Percentiles rank a stretch among this genome's conserved stretches.
phyloP scores from a whole-genome alignment of 371 early-diverging fungal species.

The Actinomucor elegans region DNA sequence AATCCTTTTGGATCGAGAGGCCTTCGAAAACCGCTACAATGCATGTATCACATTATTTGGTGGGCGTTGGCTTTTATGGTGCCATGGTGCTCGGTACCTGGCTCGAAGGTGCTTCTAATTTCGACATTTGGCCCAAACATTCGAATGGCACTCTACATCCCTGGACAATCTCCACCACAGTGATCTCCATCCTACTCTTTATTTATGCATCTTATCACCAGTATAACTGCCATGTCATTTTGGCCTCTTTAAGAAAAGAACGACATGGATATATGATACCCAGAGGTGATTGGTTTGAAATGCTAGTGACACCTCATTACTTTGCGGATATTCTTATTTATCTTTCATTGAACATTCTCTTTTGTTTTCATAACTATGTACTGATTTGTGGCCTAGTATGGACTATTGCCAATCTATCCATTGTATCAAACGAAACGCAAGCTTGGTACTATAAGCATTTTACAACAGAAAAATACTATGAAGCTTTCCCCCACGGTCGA shows the following conservation, averaged over 20 bases:
- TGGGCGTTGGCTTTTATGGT: conserved; percentile 71
- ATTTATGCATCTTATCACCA: conserved; percentile 64
- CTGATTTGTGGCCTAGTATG: conserved; percentile 52
- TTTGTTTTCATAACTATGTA: conserved; percentile 26
- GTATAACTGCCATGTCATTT: conserved; percentile 61
- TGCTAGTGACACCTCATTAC: conserved; percentile 70
- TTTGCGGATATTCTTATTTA: conserved; percentile 77
- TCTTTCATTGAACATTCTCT: conserved; percentile 42
- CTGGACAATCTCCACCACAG: background rate
- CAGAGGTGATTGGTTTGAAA: conserved; percentile 71
- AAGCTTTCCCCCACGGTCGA: conserved; percentile 33
- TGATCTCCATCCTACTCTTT: conserved; percentile 30
- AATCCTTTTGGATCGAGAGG: conserved; percentile 59
- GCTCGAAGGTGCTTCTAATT: conserved; percentile 39
- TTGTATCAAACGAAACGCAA: conserved; percentile 64
- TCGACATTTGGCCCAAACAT: conserved; percentile 23
- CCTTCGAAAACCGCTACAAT: conserved; percentile 59
- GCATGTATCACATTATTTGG: conserved; percentile 67
- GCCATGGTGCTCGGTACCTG: conserved; percentile 51
- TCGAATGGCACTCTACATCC: background rate
- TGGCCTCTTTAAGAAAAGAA: conserved; percentile 55
- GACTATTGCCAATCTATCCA: conserved; percentile 60
- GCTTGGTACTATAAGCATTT: conserved; percentile 63
- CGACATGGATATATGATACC: conserved; percentile 54
- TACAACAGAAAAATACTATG: conserved; percentile 30